phyloP scores from a whole-genome alignment of 768 basidiomycete species.

The Termitomyces sp. region DNA sequence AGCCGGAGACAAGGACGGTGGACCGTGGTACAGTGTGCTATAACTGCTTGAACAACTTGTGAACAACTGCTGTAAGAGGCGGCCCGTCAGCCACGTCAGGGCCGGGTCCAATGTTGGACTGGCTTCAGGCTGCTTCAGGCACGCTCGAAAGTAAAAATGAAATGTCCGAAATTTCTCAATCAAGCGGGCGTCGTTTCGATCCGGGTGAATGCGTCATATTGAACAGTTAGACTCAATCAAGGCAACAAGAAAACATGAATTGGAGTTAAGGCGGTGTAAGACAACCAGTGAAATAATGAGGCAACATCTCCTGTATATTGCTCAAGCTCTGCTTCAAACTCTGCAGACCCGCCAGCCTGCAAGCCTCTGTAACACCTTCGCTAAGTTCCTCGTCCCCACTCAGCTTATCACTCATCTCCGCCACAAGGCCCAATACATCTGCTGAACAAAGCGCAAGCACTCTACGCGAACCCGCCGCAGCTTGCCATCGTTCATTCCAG shows the following conservation, averaged over 20 bases:
- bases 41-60: no score
- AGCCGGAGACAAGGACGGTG: neutral
- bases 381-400: constrained; percentile 32
- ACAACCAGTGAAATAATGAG: constrained; percentile 17
- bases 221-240: neutral
- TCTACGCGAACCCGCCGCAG: constrained; percentile 30
- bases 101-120: neutral
- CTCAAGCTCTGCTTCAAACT: constrained; percentile 14
- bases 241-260: neutral
- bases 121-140: no score
- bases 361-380: constrained; percentile 25
- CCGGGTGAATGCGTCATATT: neutral
- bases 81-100: neutral
- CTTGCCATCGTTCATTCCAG: constrained; percentile 35
- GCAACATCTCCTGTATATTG: constrained; percentile 11
- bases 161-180: neutral
- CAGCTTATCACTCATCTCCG: constrained; percentile 32
- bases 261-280: neutral
- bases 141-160: neutral
- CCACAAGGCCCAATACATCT: constrained; percentile 30
- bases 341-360: constrained; percentile 32
- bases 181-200: neutral
- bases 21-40: no score
- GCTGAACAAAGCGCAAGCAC: constrained; percentile 30
- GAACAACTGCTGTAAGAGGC: no score